Base-by-base conservation (phyloP, 176 grass and related monocot genomes). In the Rhynchospora tenuis region DNA sequence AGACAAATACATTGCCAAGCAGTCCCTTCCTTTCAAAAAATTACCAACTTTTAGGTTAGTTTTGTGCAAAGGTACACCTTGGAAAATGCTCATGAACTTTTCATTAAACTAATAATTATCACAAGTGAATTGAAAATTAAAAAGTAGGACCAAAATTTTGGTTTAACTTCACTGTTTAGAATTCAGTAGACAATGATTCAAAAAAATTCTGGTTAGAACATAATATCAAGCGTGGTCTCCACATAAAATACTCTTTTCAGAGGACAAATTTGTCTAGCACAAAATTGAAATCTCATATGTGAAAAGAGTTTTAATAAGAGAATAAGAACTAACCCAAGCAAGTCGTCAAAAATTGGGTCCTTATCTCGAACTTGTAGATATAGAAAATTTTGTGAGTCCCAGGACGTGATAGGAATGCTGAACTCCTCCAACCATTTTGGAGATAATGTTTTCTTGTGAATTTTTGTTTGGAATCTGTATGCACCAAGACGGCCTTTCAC, bases 371-470 rank as follows among this genome's bases (percentile, higher is more conserved):
- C 96, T 89, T 92, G 93, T 79, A 99, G 89, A 86, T 65, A 88
- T 50, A 99, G 91, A 64, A 92, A 67, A 88, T 99, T 95, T 26
- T 58, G 74, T 43, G 89, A 75, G 79, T 88, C 96, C 96, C 96
- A 99, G 79, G 96, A 95, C 60, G 65, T 93, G 57, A 99, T 93
- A 45, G 96, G 96, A 86, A 99, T 87, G 68, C 85, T 92, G 48
- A 99, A 99, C 63, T 99, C 93, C 88, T 99, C 96, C 44, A 84
- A 31, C 96, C 96, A 99, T 81, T 90, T 99, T 14, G 96, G 96
- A 81, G 89, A 84, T 47, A 99, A 86, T 64, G 96, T 99, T 95
- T 95, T 99, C 83, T 90, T 95, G 66, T 93, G 93, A 23, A 99
- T 95, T 52, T 93, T 99, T 55, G 96, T 91, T 74, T 84, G 96